Evolutionary conservation across 208 protist genomes (phyloP).

Genomic region (Trypanosoma congolense): DNA sequence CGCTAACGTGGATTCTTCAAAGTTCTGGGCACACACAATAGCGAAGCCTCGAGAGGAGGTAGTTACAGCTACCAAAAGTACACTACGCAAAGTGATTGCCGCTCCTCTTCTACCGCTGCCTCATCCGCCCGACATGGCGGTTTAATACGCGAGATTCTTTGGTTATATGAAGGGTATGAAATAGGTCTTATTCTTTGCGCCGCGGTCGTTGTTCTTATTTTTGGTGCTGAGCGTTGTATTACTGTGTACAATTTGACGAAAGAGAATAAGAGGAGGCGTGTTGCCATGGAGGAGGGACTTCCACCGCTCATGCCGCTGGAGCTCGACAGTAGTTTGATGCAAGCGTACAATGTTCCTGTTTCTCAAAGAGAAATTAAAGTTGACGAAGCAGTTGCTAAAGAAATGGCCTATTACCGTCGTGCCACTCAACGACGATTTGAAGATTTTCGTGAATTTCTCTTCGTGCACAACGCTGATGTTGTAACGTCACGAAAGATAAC

Average conservation of each 20-base stretch:
- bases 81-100: too few relatives aligned
- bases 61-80: too few relatives aligned
- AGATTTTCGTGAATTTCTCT: constrained; percentile 78
- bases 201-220: constrained; percentile 13
- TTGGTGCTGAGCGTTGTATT: constrained; percentile 18
- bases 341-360: constrained; percentile 36
- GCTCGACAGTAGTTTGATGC: constrained; percentile 33
- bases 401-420: constrained; percentile 49
- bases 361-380: constrained; percentile 32
- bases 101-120: too few relatives aligned
- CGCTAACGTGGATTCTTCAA: background rate
- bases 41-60: too few relatives aligned
- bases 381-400: constrained; percentile 40
- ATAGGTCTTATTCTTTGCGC: constrained; percentile 15
- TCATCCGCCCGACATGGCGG: background rate
- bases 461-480: constrained; percentile 66
- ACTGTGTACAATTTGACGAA: constrained; percentile 38
- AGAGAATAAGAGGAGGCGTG: constrained; percentile 35
- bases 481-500: constrained; percentile 46
- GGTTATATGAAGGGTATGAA: constrained; percentile 25
- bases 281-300: constrained; percentile 67
- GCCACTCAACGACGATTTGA: constrained; percentile 70
- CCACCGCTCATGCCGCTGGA: constrained; percentile 62
- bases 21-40: constrained; percentile 58
- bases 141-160: constrained; percentile 14